Conservation (phyloP, 2,329 filamentous ascomycete species). For the Aspergillus sp. region DNA sequence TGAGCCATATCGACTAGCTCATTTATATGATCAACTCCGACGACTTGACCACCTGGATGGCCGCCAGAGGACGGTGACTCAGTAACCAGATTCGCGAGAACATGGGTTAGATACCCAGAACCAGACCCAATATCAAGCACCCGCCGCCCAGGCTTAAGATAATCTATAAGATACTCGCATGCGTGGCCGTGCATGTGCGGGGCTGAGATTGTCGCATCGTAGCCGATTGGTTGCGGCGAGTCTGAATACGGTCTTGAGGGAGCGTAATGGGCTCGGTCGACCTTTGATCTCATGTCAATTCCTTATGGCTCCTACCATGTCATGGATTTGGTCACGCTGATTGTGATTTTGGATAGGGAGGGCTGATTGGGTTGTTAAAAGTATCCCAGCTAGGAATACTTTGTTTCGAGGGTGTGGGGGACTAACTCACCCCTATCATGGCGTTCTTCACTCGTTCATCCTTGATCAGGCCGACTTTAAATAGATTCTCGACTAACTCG, state of each 20-base stretch:
- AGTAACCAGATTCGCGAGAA: conserved; percentile 68
- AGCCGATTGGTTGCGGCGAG: conserved; percentile 62
- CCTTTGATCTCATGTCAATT: conserved; percentile 41
- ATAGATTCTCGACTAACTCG: conserved; percentile 72
- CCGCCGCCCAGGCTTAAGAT: conserved; percentile 48
- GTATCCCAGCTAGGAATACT: background rate
- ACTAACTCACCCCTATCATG: conserved; percentile 58
- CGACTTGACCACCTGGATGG: conserved; percentile 45
- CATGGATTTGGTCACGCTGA: no score
- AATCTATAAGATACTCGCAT: conserved; percentile 55
- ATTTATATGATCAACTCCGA: conserved; percentile 69
- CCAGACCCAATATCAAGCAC: conserved; percentile 70
- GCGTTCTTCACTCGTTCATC: conserved; percentile 66
- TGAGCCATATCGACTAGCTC: conserved; percentile 57
- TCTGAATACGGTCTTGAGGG: conserved; percentile 66
- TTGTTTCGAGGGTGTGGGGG: background rate
- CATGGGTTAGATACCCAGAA: conserved; percentile 78
- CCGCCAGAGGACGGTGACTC: conserved; percentile 13
- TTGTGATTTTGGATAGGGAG: background rate
- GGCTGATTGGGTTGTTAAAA: background rate
- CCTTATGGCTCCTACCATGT: no score
- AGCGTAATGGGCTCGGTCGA: conserved; percentile 82
- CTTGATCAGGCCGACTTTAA: conserved; percentile 64
- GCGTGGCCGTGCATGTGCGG: conserved; percentile 67
- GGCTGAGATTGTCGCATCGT: conserved; percentile 62